Evolutionary conservation across 1,284 basidiomycete species (phyloP).

Genomic region (Leccinum fuscescens): DNA sequence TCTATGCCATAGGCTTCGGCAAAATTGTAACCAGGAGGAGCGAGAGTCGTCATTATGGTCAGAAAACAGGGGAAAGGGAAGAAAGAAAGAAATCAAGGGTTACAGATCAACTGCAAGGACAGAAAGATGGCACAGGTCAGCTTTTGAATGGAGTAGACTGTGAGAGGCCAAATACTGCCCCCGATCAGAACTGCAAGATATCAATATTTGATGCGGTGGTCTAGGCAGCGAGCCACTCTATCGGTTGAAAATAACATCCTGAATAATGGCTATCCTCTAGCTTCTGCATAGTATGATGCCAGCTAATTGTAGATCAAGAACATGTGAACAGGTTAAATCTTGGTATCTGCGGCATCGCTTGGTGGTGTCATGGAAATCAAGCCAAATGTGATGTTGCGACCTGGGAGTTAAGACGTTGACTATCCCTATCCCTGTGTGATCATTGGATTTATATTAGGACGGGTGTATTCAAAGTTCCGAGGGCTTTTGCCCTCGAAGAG

Average conservation of each 20-base stretch:
- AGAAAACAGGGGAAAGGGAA: background rate
- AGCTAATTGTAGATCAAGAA: background rate
- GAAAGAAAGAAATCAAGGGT: background rate
- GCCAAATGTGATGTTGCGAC: background rate
- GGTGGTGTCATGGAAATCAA: background rate
- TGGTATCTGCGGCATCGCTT: background rate
- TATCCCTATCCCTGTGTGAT: background rate
- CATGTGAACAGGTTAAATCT: background rate
- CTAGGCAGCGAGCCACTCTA: background rate
- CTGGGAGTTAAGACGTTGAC: background rate
- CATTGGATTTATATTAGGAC: background rate
- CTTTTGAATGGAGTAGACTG: conserved; percentile 17
- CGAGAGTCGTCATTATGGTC: conserved; percentile 19
- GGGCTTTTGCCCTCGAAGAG: too few relatives aligned
- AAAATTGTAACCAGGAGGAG: conserved; percentile 34
- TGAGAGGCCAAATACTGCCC: conserved; percentile 14
- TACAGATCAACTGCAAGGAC: conserved; percentile 22
- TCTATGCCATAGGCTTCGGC: conserved; percentile 41
- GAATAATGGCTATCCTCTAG: background rate
- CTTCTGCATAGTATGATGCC: background rate
- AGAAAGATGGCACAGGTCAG: background rate
- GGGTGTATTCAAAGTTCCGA: background rate
- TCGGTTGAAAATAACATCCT: background rate
- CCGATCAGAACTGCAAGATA: background rate
- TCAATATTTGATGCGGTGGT: conserved; percentile 4